A percentile compares a stretch with the other conserved stretches of the same genome.
These are phyloP conservation scores for Didymosphaeria variabile DNA, from an alignment of 2,329 filamentous ascomycete species.

Conservation along the genomic window DNA sequence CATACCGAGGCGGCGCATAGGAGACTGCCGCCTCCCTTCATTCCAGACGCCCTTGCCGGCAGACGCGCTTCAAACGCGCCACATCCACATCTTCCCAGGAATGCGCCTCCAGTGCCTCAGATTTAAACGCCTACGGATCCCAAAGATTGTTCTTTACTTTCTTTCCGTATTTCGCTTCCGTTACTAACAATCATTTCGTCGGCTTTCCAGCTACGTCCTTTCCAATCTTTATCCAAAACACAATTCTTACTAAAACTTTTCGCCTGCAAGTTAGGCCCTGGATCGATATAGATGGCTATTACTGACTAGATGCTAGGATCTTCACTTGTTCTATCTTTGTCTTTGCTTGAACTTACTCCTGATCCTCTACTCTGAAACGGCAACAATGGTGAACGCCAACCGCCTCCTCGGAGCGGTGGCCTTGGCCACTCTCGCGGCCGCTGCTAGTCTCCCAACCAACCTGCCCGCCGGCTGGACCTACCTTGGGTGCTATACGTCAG, in stretches of 20 bases:
- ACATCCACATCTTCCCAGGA: background rate
- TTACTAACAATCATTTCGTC: background rate
- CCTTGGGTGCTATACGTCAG: slow-evolving; percentile 29
- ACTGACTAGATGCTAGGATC: background rate
- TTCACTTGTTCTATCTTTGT: background rate
- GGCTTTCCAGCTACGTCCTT: slow-evolving; percentile 1
- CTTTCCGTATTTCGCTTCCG: slow-evolving; percentile 10
- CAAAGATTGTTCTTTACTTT: slow-evolving; percentile 12
- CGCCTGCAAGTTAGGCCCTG: background rate
- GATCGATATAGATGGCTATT: background rate
- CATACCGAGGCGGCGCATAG: too few species aligned
- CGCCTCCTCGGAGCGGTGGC: slow-evolving; percentile 28
- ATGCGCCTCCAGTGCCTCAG: background rate
- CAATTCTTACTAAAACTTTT: background rate
- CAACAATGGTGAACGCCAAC: slow-evolving; percentile 26
- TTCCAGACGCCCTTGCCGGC: slow-evolving; percentile 6
- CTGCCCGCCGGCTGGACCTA: slow-evolving; percentile 25
- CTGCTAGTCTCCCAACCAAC: slow-evolving; percentile 16
- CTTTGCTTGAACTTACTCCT: background rate
- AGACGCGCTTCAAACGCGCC: slow-evolving; percentile 3
- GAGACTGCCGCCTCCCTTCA: background rate
- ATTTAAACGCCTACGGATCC: slow-evolving; percentile 9
- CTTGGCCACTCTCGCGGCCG: slow-evolving; percentile 16
- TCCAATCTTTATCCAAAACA: slow-evolving; percentile 8
- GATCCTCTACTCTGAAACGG: background rate